Evolutionary conservation across 2,329 filamentous ascomycete species (phyloP), one percentile per base, ranked within the genome.

Genomic region (Neurospora sp.): DNA sequence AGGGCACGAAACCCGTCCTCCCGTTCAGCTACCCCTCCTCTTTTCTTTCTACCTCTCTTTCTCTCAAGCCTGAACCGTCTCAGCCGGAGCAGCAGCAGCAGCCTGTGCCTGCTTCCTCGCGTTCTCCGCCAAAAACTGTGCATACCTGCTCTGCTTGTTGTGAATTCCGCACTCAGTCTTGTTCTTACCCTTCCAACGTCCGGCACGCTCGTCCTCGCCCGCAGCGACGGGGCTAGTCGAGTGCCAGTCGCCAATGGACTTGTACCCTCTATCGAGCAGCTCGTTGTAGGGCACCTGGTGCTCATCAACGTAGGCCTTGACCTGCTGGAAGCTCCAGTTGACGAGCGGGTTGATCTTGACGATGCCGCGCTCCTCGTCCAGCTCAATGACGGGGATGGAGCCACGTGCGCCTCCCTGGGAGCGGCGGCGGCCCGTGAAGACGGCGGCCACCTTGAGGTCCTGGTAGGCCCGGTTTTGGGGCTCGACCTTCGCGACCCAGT

Each of bases 121-220:
- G 15, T 66, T 67, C 69, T 72, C 69, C 70, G 73, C 71, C 36
- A 97, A 82, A 81, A 91, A 97, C 81, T 94, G 89, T 11, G 93
- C 92, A 78, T 98, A 99, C 75, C 93, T 90, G 71, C 93, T 97
- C 80, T 94, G 91, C 82, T 96, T 96, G 86, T 98, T 98, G 88
- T 99, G 96, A 78, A 99, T 98, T 67, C 96, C 96, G 80, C 96
- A 99, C 84, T 99, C 96, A 17, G 93, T 96, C 90, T 99, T 99
- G 77, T 86, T 84, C 81, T 93, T 91, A 72, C 96, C 96, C 87
- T 97, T 97, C 96, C 96, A 99, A 75, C 96, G 90, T 71, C 96
- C 96, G 9, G 96, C 91, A 68, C 96, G 91, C 87, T 99, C 96
- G 77, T 98, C 96, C 82, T 99, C 96, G 74, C 92, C 92, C 71